Percentiles rank a stretch among this genome's conserved stretches.
Conservation (phyloP, 140 eudicot species). For the Flaveria floridana region DNA sequence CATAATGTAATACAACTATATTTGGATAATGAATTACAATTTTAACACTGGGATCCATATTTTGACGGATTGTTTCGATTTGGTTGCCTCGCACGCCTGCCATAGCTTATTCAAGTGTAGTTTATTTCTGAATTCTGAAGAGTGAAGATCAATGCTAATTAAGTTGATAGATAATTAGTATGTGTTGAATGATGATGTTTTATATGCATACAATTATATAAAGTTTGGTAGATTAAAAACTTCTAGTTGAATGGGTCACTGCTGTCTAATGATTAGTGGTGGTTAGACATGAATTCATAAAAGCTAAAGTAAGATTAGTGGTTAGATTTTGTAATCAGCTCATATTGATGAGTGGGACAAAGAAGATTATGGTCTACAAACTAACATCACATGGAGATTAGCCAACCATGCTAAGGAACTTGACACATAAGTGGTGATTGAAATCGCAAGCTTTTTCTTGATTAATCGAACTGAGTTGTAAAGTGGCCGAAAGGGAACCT, state of each 20-base stretch:
- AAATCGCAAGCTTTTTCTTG: slow-evolving; percentile 18
- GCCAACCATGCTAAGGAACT: slow-evolving; percentile 37
- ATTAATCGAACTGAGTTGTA: slow-evolving; percentile 29
- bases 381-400: slow-evolving; percentile 23
- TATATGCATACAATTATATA: slow-evolving; percentile 17
- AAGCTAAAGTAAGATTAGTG: slow-evolving; percentile 14
- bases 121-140: not conserved
- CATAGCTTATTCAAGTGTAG: not conserved
- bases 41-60: slow-evolving; percentile 29
- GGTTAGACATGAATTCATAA: slow-evolving; percentile 23
- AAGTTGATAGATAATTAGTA: not conserved
- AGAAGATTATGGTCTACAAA: slow-evolving; percentile 20
- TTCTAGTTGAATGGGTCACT: slow-evolving; percentile 33
- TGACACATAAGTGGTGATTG: slow-evolving; percentile 15
- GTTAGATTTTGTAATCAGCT: not conserved
- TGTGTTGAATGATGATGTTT: slow-evolving; percentile 7
- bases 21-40: too few species aligned
- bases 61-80: slow-evolving; percentile 14
- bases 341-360: not conserved
- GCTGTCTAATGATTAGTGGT: slow-evolving; percentile 21
- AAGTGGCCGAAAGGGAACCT: slow-evolving; percentile 25
- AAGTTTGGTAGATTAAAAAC: slow-evolving; percentile 1
- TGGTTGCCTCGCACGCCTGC: slow-evolving; percentile 23
- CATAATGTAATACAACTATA: too few species aligned
- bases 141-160: slow-evolving; percentile 6